Percentiles rank a stretch among this genome's conserved stretches.
These are phyloP conservation scores for Saccharomyces hybrid DNA, from an alignment of 1,139 yeast species.

Conservation along the genomic window DNA sequence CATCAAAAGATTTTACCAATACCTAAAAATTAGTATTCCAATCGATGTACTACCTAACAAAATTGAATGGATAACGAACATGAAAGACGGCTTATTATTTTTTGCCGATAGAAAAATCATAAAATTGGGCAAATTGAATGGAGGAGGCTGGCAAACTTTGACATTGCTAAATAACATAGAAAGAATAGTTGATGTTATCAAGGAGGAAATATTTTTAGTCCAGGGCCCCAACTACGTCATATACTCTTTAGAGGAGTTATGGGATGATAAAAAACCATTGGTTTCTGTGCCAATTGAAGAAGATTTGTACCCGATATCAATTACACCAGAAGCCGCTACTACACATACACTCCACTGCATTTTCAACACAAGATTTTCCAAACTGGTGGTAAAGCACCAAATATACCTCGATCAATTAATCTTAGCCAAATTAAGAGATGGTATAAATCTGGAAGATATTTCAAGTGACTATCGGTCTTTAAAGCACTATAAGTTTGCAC, in stretches of 20 bases:
- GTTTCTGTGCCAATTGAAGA: constrained; percentile 19
- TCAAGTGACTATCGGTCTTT: constrained; percentile 17
- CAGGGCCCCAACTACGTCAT: constrained; percentile 15
- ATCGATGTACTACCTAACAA: constrained; percentile 5
- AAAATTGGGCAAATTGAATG: constrained; percentile 13
- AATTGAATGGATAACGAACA: constrained; percentile 23
- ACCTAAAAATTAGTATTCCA: constrained; percentile 15
- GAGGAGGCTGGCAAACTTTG: constrained; percentile 14
- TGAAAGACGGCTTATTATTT: constrained; percentile 22
- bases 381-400: constrained; percentile 20
- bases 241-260: constrained; percentile 19
- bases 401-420: constrained; percentile 29
- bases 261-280: constrained; percentile 15
- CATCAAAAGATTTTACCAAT: constrained; percentile 23
- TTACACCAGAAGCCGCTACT: constrained; percentile 26
- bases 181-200: constrained; percentile 22
- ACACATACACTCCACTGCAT: constrained; percentile 24
- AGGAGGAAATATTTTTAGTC: constrained; percentile 22
- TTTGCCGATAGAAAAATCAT: constrained; percentile 17
- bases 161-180: constrained; percentile 22
- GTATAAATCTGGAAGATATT: constrained; percentile 15
- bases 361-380: constrained; percentile 14
- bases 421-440: constrained; percentile 12
- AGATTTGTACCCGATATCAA: constrained; percentile 27
- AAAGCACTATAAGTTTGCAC: constrained; percentile 28